Base-by-base conservation (phyloP, 2,329 filamentous ascomycete species). In the Trichoderma sp. region DNA sequence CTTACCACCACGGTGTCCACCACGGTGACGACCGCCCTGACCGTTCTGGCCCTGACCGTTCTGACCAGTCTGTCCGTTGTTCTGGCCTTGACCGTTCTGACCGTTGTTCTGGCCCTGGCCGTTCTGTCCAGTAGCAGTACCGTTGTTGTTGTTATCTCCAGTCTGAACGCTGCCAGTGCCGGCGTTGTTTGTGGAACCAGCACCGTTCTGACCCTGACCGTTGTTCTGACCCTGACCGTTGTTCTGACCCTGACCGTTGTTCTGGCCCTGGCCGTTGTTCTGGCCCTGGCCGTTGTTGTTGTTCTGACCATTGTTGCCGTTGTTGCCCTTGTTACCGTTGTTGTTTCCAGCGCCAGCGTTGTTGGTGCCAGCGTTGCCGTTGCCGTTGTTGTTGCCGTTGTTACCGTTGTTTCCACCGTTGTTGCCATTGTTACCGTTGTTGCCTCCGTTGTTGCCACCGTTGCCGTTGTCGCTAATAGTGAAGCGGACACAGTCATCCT, bases 401-500 rank as follows among this genome's bases (percentile, higher is more conserved):
- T 58, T 56, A 11, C 24, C 33, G n/a, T 37, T 43, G 40, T n/a
- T n/a, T n/a, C 11, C 24, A 2, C 35, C 29, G 14, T 10, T 16
- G 31, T 52, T 60, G 61, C 73, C 72, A 21, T 73, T 68, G 69
- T 74, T 56, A 11, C 24, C 33, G n/a, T 37, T 43, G 40, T 27
- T 27, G 27, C 11, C 24, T 4, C 35, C 29, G 14, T 10, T 16
- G 31, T 52, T 60, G 63, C 73, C 72, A 21, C 73, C 68, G 69
- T 74, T 75, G 62, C 72, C 72, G 24, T 74, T 72, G 33, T 71
- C 76, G 40, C 74, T 77, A n/a, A 88, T 87, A 56, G 83, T 86
- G 75, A 90, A 87, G 74, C 87, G 87, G 62, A 84, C 80, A 76
- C 88, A 91, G 76, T 91, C 88, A 74, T 91, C 89, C 76, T 90